Evolutionary conservation across 192 early-diverging fungal species (phyloP).

Genomic region (Entomortierella lignicola): DNA sequence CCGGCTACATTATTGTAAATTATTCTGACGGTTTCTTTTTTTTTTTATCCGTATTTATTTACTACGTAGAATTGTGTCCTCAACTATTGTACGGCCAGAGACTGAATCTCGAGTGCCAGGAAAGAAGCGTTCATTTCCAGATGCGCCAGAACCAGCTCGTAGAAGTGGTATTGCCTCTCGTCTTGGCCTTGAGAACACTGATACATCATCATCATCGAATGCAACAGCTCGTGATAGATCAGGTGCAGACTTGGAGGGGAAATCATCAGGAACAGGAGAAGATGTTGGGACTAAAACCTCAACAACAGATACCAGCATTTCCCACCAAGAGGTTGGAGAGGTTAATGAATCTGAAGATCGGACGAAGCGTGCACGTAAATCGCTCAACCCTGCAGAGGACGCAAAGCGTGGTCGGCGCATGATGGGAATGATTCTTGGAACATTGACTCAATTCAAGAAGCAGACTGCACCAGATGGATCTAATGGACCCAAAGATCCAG

Average conservation of each 20-base stretch:
- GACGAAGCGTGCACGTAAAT: conserved; percentile 8
- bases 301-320: background rate
- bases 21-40: too few species aligned
- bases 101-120: background rate
- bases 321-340: background rate
- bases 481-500: background rate
- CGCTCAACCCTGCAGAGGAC: conserved; percentile 23
- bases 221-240: background rate
- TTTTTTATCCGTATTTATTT: background rate
- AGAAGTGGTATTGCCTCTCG: conserved; percentile 2
- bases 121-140: conserved; percentile 21
- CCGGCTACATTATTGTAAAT: too few species aligned
- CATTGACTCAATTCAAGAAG: conserved; percentile 34
- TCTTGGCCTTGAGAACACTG: conserved; percentile 1
- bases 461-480: background rate
- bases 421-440: conserved; percentile 53
- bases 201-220: background rate
- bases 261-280: background rate
- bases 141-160: conserved; percentile 26
- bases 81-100: conserved; percentile 27
- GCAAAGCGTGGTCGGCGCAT: conserved; percentile 30
- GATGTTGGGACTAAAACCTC: background rate
- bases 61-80: conserved; percentile 35
- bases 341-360: background rate
- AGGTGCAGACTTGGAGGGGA: background rate